These are phyloP conservation scores for Immersiporthe knoxdaviesiana DNA, from an alignment of 2,329 filamentous ascomycete species.

Conservation along the genomic window DNA sequence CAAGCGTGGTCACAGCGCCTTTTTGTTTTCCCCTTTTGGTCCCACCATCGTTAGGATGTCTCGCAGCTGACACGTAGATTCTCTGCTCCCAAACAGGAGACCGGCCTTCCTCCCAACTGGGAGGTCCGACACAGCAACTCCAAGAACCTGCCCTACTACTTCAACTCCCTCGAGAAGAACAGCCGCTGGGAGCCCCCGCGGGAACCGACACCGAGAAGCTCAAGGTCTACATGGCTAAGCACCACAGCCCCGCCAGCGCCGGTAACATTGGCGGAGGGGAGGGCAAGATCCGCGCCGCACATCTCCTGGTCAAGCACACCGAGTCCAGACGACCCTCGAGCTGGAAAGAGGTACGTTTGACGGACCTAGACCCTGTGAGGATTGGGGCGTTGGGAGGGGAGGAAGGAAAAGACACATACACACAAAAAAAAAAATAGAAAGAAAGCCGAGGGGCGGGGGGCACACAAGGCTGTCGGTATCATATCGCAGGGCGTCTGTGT, in stretches of 20 bases:
- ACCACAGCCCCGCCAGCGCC: slow-evolving; percentile 68
- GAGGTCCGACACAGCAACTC: slow-evolving; percentile 98
- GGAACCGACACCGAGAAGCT: slow-evolving; percentile 90
- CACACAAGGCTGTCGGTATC: neutral
- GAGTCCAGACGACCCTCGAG: slow-evolving; percentile 87
- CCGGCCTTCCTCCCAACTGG: slow-evolving; percentile 84
- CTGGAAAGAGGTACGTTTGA: slow-evolving; percentile 73
- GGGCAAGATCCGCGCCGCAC: slow-evolving; percentile 90
- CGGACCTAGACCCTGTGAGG: neutral
- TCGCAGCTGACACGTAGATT: neutral
- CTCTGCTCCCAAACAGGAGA: slow-evolving; percentile 59
- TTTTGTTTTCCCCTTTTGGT: neutral
- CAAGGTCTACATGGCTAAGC: slow-evolving; percentile 88
- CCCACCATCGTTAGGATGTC: neutral
- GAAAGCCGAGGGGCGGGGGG: too few species aligned
- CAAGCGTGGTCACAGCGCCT: neutral
- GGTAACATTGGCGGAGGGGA: slow-evolving; percentile 37
- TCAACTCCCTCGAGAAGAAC: slow-evolving; percentile 83
- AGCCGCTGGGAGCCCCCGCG: slow-evolving; percentile 94
- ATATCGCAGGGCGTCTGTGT: neutral
- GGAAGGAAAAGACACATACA: neutral
- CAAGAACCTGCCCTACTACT: slow-evolving; percentile 99
- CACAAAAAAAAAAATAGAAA: neutral
- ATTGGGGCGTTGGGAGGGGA: neutral
- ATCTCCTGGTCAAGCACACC: slow-evolving; percentile 91